Evolutionary conservation across 495 filamentous ascomycete genomes (phyloP), one percentile per base, ranked within the genome.

Genomic region (Daldinia concentrica): DNA sequence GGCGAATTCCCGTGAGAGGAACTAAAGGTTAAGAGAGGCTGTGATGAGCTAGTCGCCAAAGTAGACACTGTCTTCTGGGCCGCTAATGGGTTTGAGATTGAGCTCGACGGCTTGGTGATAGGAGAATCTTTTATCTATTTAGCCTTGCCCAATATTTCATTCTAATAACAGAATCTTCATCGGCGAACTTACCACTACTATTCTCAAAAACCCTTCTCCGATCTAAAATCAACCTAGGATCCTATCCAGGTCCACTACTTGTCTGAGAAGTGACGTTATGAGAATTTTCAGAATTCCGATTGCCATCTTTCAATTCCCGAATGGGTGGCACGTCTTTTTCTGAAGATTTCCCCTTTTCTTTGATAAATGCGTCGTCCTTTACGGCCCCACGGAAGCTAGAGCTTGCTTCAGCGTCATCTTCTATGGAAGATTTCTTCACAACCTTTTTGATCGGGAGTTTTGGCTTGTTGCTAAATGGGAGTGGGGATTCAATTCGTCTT

Each of bases 191-290:
- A 79, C 79, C 64, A n/a, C 62, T 64, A 11, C 52, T 58, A 52
- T 59, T 27, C 60, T 83, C 78, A 55, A 82, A 81, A 29, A 79
- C 1, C 57, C 73, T 80, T 64, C 77, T 77, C 2, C 76, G 72
- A 45, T 80, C 76, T 6, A 78, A 69, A 17, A 81, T 73, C 6
- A 68, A 14, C 12, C 66, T 76, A 4, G 75, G 74, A 64, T 76
- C 69, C 70, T 76, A 75, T 19, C 72, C 72, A 56, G 66, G 57
- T 12, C 32, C 27, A 52, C 19, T 68, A 58, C 45, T 7, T 48
- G 32, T 64, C 41, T 34, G 60, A 55, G 68, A 74, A 66, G 57
- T 14, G 29, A 34, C 68, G 15, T 26, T 34, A 12, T 52, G 66
- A 41, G 17, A 3, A 4, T 36, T 14, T 51, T 61, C 26, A 55